Conservation (phyloP, 2,329 filamentous ascomycete species). For the Cladosporium halotolerans region DNA sequence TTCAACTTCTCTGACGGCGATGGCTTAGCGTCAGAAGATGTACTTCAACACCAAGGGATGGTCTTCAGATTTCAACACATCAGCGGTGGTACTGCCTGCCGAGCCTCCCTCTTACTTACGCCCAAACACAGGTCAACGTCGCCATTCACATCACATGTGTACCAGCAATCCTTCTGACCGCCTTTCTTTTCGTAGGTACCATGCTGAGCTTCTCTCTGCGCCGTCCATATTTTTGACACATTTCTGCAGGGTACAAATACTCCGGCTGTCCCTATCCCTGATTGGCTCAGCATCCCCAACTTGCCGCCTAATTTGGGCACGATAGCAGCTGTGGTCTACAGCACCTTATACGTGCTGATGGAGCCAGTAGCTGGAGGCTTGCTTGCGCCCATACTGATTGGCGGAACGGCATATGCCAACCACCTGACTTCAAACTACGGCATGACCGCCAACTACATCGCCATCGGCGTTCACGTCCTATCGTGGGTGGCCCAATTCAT, state of each 20-base stretch:
- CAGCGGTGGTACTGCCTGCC: constrained; percentile 1
- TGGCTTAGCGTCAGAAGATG: no score
- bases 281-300: constrained; percentile 48
- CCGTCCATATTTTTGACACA: background rate
- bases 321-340: constrained; percentile 56
- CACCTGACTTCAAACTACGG: constrained; percentile 62
- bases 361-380: constrained; percentile 85
- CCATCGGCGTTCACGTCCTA: constrained; percentile 62
- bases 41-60: background rate
- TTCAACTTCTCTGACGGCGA: no score
- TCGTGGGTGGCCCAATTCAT: constrained; percentile 88
- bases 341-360: constrained; percentile 78
- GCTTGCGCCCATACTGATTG: constrained; percentile 70
- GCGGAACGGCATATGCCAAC: constrained; percentile 67
- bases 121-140: constrained; percentile 56
- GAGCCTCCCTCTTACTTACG: constrained; percentile 1
- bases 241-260: constrained; percentile 50
- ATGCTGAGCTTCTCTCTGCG: background rate
- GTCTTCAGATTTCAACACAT: constrained; percentile 10
- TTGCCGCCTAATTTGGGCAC: constrained; percentile 57
- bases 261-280: constrained; percentile 48
- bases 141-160: constrained; percentile 76
- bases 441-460: constrained; percentile 55
- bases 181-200: constrained; percentile 61
- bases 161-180: constrained; percentile 65